Percentiles rank a stretch among this genome's conserved stretches.
phyloP scores from a whole-genome alignment of 2,329 filamentous ascomycete species.

The Cercospora nicotianae region DNA sequence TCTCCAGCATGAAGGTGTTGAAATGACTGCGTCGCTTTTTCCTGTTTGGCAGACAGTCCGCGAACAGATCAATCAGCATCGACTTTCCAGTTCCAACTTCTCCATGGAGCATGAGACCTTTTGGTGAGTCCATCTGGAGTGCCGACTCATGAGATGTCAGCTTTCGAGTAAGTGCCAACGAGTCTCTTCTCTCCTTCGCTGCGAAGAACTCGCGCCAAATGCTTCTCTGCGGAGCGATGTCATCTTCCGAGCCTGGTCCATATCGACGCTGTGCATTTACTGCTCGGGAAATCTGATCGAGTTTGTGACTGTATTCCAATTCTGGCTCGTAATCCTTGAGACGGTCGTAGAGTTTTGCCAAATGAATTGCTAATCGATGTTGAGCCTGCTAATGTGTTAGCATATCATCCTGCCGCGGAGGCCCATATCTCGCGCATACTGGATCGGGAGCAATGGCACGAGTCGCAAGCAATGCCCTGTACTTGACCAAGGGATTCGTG shows the following conservation, averaged over 20 bases:
- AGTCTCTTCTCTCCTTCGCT: conserved; percentile 54
- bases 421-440: conserved; percentile 2
- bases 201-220: conserved; percentile 56
- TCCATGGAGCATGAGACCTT: conserved; percentile 73
- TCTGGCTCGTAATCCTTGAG: conserved; percentile 78
- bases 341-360: conserved; percentile 72
- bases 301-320: conserved; percentile 64
- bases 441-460: conserved; percentile 68
- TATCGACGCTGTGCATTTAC: conserved; percentile 38
- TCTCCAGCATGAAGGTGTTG: conserved; percentile 82
- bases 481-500: conserved; percentile 72
- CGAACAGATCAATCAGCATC: conserved; percentile 82
- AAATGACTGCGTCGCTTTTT: conserved; percentile 79
- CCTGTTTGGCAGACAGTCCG: conserved; percentile 70
- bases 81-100: conserved; percentile 82
- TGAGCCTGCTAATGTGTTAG: conserved; percentile 26
- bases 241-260: background rate
- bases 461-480: conserved; percentile 68
- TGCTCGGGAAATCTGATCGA: conserved; percentile 59
- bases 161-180: conserved; percentile 65
- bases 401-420: background rate
- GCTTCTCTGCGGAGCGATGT: conserved; percentile 21
- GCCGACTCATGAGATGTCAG: conserved; percentile 71
- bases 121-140: conserved; percentile 69
- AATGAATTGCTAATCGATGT: conserved; percentile 60